Percentiles rank a stretch among this genome's conserved stretches.
Evolutionary conservation across 768 basidiomycete species (phyloP).

Genomic region (Trametes elegans): DNA sequence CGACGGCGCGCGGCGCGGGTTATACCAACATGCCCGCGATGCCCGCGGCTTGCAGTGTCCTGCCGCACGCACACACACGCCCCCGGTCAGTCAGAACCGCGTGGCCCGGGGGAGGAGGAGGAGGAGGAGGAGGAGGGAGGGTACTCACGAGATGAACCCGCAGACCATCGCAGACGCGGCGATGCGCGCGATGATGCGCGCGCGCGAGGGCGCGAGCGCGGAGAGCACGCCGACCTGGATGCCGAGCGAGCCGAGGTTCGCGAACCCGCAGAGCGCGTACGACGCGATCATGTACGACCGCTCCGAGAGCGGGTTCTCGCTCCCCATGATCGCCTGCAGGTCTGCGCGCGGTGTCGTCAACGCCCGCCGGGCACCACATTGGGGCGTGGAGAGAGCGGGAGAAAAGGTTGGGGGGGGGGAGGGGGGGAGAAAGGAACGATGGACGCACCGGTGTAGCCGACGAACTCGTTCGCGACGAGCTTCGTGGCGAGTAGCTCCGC

Average conservation of each 20-base stretch:
- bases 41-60: conserved; percentile 31
- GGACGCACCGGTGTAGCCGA: conserved; percentile 55
- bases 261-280: conserved; percentile 90
- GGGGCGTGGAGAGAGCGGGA: background rate
- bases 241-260: conserved; percentile 82
- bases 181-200: conserved; percentile 66
- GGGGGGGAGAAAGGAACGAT: background rate
- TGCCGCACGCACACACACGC: background rate
- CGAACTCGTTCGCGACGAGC: conserved; percentile 85
- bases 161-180: conserved; percentile 70
- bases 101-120: background rate
- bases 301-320: conserved; percentile 54
- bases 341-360: conserved; percentile 23
- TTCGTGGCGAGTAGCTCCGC: conserved; percentile 83
- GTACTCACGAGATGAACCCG: conserved; percentile 55
- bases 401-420: background rate
- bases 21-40: conserved; percentile 32
- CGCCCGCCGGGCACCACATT: background rate
- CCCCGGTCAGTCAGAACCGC: background rate
- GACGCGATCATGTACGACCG: conserved; percentile 82
- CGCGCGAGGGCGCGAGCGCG: conserved; percentile 66
- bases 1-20: background rate
- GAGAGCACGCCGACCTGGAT: conserved; percentile 80
- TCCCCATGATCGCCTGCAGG: conserved; percentile 47
- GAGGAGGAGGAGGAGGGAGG: background rate